These are phyloP conservation scores for Nepenthes alata DNA, from an alignment of 179 eudicot genomes.

Conservation along the genomic window DNA sequence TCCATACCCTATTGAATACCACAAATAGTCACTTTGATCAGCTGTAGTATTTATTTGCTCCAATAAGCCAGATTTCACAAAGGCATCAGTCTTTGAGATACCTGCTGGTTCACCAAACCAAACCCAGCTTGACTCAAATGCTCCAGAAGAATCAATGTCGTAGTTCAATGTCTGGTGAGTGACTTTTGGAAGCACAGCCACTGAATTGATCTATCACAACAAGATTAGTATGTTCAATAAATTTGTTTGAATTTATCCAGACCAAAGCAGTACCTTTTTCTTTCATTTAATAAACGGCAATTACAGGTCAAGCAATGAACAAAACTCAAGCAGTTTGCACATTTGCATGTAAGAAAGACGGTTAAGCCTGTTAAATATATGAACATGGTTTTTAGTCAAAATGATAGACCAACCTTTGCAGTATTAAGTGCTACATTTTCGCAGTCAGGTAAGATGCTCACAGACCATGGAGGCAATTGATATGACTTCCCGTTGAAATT, in stretches of 20 bases:
- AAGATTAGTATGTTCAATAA: background rate
- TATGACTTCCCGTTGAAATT: conserved; percentile 68
- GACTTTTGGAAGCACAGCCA: conserved; percentile 41
- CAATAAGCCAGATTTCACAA: conserved; percentile 43
- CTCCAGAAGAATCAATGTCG: conserved; percentile 29
- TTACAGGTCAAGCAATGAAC: no score
- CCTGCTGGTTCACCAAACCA: conserved; percentile 82
- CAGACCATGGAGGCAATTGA: conserved; percentile 89
- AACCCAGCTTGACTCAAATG: conserved; percentile 52
- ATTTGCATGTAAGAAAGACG: no score
- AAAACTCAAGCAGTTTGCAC: no score
- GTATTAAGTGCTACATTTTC: conserved; percentile 80
- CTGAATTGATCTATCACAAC: conserved; percentile 61
- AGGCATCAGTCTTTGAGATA: conserved; percentile 49
- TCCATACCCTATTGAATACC: conserved; percentile 81
- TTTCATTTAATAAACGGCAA: no score
- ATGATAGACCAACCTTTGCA: conserved; percentile 56
- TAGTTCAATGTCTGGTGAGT: conserved; percentile 23
- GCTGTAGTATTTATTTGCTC: conserved; percentile 93
- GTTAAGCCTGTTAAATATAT: background rate
- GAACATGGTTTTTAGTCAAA: background rate
- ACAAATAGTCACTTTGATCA: conserved; percentile 80
- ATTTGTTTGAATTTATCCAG: no score
- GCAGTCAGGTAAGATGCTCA: conserved; percentile 99
- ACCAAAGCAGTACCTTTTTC: no score